These are phyloP conservation scores for Ophiostoma himal-ulmi DNA, from an alignment of 2,329 filamentous ascomycete genomes.

Conservation along the genomic window DNA sequence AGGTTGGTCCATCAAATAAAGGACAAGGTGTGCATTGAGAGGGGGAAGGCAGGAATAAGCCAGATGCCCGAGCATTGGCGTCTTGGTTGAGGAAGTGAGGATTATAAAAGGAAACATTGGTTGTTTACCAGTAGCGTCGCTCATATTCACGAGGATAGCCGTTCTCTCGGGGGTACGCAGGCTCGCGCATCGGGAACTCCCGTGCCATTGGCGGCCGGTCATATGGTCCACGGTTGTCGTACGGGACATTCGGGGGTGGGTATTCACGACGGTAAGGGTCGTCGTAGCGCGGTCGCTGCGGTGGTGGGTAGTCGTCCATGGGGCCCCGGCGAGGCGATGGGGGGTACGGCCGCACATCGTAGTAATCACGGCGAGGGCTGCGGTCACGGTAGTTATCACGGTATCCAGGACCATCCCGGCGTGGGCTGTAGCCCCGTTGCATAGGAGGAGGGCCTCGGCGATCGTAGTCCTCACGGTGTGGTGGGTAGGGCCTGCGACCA, in stretches of 20 bases:
- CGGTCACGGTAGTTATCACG: constrained; percentile 80
- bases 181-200: constrained; percentile 38
- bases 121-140: constrained; percentile 30
- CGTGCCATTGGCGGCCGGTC: constrained; percentile 45
- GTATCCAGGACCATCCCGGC: constrained; percentile 48
- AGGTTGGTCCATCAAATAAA: constrained; percentile 6
- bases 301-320: constrained; percentile 69
- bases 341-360: constrained; percentile 74
- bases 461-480: constrained; percentile 70
- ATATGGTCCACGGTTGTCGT: constrained; percentile 51
- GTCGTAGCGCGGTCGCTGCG: constrained; percentile 63
- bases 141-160: constrained; percentile 43
- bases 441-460: constrained; percentile 65
- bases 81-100: neutral
- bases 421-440: constrained; percentile 64
- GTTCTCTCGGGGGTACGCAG: constrained; percentile 42
- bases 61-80: constrained; percentile 3
- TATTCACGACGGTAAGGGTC: constrained; percentile 71
- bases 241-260: constrained; percentile 58
- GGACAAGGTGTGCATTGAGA: neutral
- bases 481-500: constrained; percentile 55
- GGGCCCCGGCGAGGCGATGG: constrained; percentile 71
- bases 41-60: neutral
- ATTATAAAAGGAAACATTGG: neutral
- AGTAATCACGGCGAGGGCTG: constrained; percentile 80